Percentiles rank a stretch among this genome's conserved stretches.
Conservation (phyloP, 768 basidiomycete genomes). For the Rossbeevera mucosa region DNA sequence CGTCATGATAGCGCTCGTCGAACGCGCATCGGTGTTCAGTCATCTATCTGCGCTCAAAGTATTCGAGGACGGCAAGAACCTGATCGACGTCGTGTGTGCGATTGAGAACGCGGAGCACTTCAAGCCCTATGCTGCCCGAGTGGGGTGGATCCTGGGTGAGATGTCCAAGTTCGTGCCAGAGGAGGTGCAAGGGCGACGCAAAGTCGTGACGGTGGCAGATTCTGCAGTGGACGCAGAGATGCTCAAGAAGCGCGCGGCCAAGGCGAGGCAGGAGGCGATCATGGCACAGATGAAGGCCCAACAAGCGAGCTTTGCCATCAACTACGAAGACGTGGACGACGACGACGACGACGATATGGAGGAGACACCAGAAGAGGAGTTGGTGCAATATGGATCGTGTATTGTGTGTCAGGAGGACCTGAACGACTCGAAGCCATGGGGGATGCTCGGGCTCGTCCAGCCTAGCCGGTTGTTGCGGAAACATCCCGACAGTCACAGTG, state of each 20-base stretch:
- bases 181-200: slow-evolving; percentile 51
- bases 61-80: slow-evolving; percentile 56
- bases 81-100: slow-evolving; percentile 69
- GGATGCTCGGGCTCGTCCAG: slow-evolving; percentile 81
- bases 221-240: slow-evolving; percentile 52
- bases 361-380: slow-evolving; percentile 40
- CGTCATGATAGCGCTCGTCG: slow-evolving; percentile 78
- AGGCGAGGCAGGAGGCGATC: slow-evolving; percentile 87
- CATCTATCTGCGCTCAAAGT: slow-evolving; percentile 47
- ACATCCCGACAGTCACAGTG: slow-evolving; percentile 60
- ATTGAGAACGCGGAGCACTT: slow-evolving; percentile 77
- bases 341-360: slow-evolving; percentile 50
- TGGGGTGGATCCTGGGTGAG: slow-evolving; percentile 69
- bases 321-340: slow-evolving; percentile 74
- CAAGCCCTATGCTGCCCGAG: slow-evolving; percentile 64
- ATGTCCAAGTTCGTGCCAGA: slow-evolving; percentile 54
- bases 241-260: slow-evolving; percentile 78
- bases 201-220: slow-evolving; percentile 34
- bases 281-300: slow-evolving; percentile 95
- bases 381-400: slow-evolving; percentile 77
- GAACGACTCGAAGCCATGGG: slow-evolving; percentile 67
- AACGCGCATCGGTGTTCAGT: slow-evolving; percentile 61
- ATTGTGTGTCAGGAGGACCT: slow-evolving; percentile 98
- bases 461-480: slow-evolving; percentile 80
- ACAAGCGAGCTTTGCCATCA: slow-evolving; percentile 80